A percentile compares a stretch with the other conserved stretches of the same genome.
These are phyloP conservation scores for Trebouxiophyceae sp. DNA, from an alignment of 163 green algal species.

Conservation along the genomic window DNA sequence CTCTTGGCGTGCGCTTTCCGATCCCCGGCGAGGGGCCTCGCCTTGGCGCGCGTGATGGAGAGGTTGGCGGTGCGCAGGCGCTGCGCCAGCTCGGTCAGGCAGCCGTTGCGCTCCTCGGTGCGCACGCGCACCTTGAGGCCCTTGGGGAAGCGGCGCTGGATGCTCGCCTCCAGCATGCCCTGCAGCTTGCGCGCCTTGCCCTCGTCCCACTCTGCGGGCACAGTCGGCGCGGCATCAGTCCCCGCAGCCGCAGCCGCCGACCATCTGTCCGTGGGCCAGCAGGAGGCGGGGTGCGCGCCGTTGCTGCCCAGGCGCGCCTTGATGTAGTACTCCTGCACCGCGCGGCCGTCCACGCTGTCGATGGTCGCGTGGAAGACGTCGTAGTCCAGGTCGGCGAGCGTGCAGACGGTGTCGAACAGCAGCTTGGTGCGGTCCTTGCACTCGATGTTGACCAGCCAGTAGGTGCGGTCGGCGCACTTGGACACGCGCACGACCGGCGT, in stretches of 20 bases:
- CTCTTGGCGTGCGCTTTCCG: too few species aligned
- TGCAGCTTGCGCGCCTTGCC: constrained; percentile 46
- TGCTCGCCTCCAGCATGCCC: constrained; percentile 71
- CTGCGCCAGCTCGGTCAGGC: constrained; percentile 52
- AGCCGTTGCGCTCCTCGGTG: constrained; percentile 52
- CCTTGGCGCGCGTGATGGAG: constrained; percentile 65
- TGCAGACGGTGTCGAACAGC: constrained; percentile 93
- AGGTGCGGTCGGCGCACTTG: constrained; percentile 56
- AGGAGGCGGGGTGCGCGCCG: too few species aligned
- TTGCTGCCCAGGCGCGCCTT: constrained; percentile 34
- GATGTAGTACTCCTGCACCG: constrained; percentile 85
- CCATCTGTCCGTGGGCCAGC: too few species aligned
- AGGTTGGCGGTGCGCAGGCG: constrained; percentile 53
- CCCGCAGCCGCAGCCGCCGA: too few species aligned
- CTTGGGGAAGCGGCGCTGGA: constrained; percentile 77
- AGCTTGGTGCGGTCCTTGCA: constrained; percentile 91
- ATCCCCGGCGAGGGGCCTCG: background rate
- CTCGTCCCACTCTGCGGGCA: constrained; percentile 36
- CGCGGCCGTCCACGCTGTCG: constrained; percentile 37
- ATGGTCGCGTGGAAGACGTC: constrained; percentile 95
- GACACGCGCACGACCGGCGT: constrained; percentile 58
- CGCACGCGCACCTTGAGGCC: constrained; percentile 72
- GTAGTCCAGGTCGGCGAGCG: constrained; percentile 89
- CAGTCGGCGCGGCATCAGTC: too few species aligned
- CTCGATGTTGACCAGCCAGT: constrained; percentile 82